A percentile compares a stretch with the other conserved stretches of the same genome.
Conservation (phyloP, 345 rosid genomes). For the Lepidium sativum region DNA sequence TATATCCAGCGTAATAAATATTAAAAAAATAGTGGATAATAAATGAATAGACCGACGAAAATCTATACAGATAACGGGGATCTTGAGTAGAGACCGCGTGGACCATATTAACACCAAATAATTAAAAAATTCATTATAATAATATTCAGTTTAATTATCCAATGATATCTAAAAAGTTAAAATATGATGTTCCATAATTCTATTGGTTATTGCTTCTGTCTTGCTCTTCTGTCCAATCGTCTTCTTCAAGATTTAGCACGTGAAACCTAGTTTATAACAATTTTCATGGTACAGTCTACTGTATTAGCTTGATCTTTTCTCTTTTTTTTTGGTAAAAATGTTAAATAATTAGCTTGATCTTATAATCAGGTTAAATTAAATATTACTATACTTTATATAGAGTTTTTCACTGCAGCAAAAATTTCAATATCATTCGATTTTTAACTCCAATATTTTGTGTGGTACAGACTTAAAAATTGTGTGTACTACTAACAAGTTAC, state of each 20-base stretch:
- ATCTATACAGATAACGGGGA: constrained; percentile 14
- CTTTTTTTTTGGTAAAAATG: neutral
- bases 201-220: constrained; percentile 28
- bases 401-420: neutral
- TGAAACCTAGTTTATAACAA: neutral
- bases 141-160: constrained; percentile 18
- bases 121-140: constrained; percentile 12
- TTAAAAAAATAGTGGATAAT: neutral
- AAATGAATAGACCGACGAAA: constrained; percentile 13
- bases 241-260: constrained; percentile 28
- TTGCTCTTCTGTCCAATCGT: constrained; percentile 28
- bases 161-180: constrained; percentile 3
- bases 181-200: constrained; percentile 15
- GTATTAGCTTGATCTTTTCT: neutral
- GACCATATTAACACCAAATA: constrained; percentile 24
- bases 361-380: neutral
- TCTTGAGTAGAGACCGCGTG: constrained; percentile 24
- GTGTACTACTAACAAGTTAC: neutral
- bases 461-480: neutral
- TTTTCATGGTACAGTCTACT: neutral
- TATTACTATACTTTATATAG: neutral
- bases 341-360: neutral
- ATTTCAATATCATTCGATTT: neutral
- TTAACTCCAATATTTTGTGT: neutral
- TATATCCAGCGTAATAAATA: neutral